Percentiles rank a stretch among this genome's conserved stretches.
Conservation (phyloP, 768 basidiomycete genomes). For the Amanita exitialis region DNA sequence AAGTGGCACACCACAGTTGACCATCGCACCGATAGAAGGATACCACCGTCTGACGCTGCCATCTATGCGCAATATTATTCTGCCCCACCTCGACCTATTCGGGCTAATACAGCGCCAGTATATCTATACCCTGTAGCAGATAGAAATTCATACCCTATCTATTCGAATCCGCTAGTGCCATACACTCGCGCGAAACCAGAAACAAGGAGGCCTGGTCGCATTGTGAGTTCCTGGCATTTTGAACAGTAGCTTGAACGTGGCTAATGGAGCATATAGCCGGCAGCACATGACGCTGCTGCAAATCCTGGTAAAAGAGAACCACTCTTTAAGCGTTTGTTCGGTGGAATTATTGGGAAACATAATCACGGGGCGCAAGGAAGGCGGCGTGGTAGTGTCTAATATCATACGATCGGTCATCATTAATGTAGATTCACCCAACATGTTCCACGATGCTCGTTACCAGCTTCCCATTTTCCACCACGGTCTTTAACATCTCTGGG, state of each 20-base stretch:
- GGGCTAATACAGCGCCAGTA: not conserved
- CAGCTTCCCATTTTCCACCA: slow-evolving; percentile 72
- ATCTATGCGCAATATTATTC: not conserved
- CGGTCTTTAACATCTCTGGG: slow-evolving; percentile 93
- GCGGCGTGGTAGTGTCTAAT: not conserved
- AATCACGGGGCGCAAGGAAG: not conserved
- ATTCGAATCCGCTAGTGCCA: not conserved
- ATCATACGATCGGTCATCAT: not conserved
- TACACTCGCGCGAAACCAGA: not conserved
- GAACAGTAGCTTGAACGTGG: not conserved
- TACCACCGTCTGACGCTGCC: not conserved
- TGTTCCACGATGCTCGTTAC: slow-evolving; percentile 90
- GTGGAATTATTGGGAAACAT: not conserved
- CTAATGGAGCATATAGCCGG: not conserved
- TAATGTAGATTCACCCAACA: slow-evolving; percentile 30
- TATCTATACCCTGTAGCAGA: slow-evolving; percentile 1
- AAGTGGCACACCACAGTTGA: not conserved
- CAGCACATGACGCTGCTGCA: not conserved
- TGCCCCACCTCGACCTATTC: not conserved
- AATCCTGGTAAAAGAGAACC: not conserved
- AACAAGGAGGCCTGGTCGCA: not conserved
- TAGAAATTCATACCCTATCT: not conserved
- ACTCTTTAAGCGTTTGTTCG: slow-evolving; percentile 1
- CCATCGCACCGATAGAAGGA: not conserved
- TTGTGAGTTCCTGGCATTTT: not conserved